phyloP scores from a whole-genome alignment of 2,329 filamentous ascomycete species.

The Cryphonectria japonica region DNA sequence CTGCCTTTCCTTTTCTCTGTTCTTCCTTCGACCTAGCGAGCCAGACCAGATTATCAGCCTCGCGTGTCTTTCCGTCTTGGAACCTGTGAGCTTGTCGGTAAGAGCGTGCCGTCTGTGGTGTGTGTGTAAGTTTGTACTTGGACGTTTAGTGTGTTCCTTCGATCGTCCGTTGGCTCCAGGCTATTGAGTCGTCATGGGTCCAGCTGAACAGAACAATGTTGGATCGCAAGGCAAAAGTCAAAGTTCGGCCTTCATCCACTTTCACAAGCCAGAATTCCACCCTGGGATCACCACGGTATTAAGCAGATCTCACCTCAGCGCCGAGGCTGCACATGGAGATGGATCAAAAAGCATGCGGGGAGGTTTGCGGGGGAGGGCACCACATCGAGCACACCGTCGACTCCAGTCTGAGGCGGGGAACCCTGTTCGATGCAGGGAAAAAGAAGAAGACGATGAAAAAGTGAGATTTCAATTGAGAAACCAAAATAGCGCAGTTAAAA shows the following conservation, averaged over 20 bases:
- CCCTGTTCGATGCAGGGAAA: conserved; percentile 8
- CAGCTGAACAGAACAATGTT: not conserved
- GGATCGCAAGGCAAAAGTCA: conserved; percentile 3
- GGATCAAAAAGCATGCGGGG: conserved; percentile 11
- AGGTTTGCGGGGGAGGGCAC: conserved; percentile 15
- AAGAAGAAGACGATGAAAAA: not conserved
- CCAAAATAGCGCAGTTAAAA: not conserved
- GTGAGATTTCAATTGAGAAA: not conserved
- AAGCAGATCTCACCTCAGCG: conserved; percentile 20
- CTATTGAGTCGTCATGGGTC: conserved; percentile 14
- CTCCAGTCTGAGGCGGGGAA: conserved; percentile 14
- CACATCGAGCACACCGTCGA: conserved; percentile 4
- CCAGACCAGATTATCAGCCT: not conserved
- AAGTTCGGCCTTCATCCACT: conserved; percentile 11
- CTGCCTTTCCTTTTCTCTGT: not conserved
- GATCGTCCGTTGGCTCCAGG: conserved; percentile 5
- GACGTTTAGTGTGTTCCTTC: not conserved
- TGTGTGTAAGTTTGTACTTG: not conserved
- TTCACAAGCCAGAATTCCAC: conserved; percentile 26
- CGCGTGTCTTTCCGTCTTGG: not conserved
- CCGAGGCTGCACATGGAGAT: conserved; percentile 22
- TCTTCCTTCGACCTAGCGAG: not conserved
- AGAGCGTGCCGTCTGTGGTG: not conserved
- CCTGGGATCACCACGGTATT: conserved; percentile 21
- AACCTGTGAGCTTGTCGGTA: not conserved